phyloP scores from a whole-genome alignment of 164 flowering plant species.

The Vitis rotundifolia region DNA sequence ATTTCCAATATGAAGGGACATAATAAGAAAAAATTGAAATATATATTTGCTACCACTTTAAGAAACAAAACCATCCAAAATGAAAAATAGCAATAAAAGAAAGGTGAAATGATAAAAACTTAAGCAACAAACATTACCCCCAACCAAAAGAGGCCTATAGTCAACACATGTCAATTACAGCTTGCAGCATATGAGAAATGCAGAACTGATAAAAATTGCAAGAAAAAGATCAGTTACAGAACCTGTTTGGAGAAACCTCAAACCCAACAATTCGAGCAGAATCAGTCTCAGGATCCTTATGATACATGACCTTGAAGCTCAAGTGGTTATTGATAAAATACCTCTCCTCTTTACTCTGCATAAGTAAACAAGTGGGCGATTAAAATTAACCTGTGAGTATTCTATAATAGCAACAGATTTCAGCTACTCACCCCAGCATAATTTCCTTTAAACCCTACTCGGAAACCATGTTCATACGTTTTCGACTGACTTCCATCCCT shows the following conservation, averaged over 20 bases:
- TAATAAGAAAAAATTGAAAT: background rate
- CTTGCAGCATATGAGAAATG: background rate
- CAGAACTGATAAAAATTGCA: background rate
- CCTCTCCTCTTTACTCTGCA: slow-evolving; percentile 58
- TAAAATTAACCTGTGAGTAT: background rate
- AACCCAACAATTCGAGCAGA: slow-evolving; percentile 65
- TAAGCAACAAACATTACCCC: too few relatives aligned
- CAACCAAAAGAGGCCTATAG: too few relatives aligned
- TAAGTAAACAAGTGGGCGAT: background rate
- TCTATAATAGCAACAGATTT: slow-evolving; percentile 2
- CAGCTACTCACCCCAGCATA: slow-evolving; percentile 47
- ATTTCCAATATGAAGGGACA: too few relatives aligned
- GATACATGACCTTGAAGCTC: slow-evolving; percentile 66
- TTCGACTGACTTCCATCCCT: slow-evolving; percentile 70
- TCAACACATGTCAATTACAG: background rate
- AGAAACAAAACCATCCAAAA: too few relatives aligned
- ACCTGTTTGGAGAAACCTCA: slow-evolving; percentile 66
- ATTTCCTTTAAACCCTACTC: slow-evolving; percentile 70
- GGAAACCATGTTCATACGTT: slow-evolving; percentile 88
- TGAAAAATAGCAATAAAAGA: too few relatives aligned
- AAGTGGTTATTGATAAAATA: slow-evolving; percentile 63
- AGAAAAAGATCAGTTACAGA: background rate
- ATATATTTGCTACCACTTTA: background rate
- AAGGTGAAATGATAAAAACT: too few relatives aligned
- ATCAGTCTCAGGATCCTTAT: slow-evolving; percentile 50